phyloP scores from a whole-genome alignment of 2,329 filamentous ascomycete genomes.

The Neonectria punicea region DNA sequence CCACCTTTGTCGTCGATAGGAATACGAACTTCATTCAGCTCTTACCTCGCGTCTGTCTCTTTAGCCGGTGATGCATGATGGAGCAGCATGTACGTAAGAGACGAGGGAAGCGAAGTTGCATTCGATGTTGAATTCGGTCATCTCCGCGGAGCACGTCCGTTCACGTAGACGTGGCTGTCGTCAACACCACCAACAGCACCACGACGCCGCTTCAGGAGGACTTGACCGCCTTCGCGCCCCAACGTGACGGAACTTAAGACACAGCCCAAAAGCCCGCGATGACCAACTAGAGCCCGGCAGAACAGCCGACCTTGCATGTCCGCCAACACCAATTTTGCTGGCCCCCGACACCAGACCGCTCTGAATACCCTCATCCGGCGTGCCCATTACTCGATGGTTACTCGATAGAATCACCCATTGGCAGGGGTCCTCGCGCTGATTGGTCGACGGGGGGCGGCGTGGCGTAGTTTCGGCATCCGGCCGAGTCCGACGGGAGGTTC shows the following conservation, averaged over 20 bases:
- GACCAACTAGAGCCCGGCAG: neutral
- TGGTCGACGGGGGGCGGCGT: slow-evolving; percentile 21
- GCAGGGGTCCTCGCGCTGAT: slow-evolving; percentile 31
- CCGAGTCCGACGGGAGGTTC: slow-evolving; percentile 36
- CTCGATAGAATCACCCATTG: slow-evolving; percentile 56
- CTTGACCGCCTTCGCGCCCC: slow-evolving; percentile 9
- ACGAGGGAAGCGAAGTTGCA: neutral
- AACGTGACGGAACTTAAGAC: no score
- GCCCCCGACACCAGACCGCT: neutral
- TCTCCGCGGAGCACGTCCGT: neutral
- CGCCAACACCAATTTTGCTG: neutral
- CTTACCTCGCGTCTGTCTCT: neutral
- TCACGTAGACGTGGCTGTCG: neutral
- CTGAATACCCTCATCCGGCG: slow-evolving; percentile 23
- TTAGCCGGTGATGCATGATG: neutral
- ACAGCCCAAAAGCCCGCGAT: neutral
- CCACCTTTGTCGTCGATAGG: slow-evolving; percentile 8
- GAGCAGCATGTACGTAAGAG: neutral
- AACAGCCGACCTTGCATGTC: slow-evolving; percentile 9
- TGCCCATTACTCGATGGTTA: slow-evolving; percentile 56
- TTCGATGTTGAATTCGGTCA: neutral
- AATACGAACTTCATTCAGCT: slow-evolving; percentile 8
- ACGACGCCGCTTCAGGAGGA: neutral
- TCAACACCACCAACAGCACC: neutral
- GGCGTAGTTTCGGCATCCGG: slow-evolving; percentile 31